Evolutionary conservation across 768 basidiomycete genomes (phyloP).

Genomic region (Leccinum subgranulosum): DNA sequence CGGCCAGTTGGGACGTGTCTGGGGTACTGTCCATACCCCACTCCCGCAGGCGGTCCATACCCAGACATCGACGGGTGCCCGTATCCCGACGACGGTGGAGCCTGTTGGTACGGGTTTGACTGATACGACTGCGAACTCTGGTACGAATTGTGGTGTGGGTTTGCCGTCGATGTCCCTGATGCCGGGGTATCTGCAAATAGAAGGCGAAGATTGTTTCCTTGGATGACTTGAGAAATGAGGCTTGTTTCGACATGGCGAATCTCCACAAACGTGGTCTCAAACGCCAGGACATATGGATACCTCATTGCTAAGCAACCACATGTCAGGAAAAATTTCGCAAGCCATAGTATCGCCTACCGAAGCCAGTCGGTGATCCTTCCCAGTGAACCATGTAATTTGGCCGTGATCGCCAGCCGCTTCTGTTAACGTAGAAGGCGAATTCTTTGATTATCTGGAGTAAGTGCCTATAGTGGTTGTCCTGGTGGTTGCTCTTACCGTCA

Average conservation of each 20-base stretch:
- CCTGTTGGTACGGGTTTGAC: constrained; percentile 30
- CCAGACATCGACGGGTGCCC: constrained; percentile 26
- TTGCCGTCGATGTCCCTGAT: constrained; percentile 65
- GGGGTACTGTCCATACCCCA: constrained; percentile 41
- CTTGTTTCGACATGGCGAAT: constrained; percentile 95
- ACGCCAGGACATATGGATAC: constrained; percentile 95
- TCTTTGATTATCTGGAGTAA: constrained; percentile 46
- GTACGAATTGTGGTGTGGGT: constrained; percentile 35
- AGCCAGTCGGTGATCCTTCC: constrained; percentile 93
- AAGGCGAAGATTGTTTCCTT: constrained; percentile 84
- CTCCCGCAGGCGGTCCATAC: constrained; percentile 22
- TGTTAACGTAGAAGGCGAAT: constrained; percentile 99
- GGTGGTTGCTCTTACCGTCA: constrained; percentile 63
- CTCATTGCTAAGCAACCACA: constrained; percentile 65
- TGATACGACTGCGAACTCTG: constrained; percentile 29
- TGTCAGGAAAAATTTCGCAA: constrained; percentile 5
- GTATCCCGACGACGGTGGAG: constrained; percentile 21
- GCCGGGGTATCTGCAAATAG: constrained; percentile 94
- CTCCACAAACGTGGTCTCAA: constrained; percentile 96
- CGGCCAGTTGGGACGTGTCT: constrained; percentile 53
- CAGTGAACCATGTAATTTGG: constrained; percentile 94
- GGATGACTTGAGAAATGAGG: constrained; percentile 88
- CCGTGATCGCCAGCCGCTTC: constrained; percentile 87
- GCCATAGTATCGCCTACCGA: constrained; percentile 56
- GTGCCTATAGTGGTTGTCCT: neutral